Evolutionary conservation across 1,139 yeast genomes (phyloP).

Genomic region (Kurtzmaniella natalensis): DNA sequence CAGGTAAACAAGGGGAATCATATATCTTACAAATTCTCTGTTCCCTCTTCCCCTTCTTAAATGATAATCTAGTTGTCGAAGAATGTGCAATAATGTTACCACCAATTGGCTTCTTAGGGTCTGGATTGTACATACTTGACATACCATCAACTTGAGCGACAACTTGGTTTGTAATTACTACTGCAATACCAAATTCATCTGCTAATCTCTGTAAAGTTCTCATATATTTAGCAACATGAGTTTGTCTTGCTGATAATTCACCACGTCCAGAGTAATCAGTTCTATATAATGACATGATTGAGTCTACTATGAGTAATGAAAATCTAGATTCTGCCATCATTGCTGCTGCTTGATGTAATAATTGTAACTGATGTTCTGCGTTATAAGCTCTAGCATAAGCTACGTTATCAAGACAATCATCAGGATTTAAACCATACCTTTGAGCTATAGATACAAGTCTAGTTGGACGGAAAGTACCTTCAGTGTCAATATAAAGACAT

Average conservation of each 20-base stretch:
- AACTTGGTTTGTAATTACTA: constrained; percentile 96
- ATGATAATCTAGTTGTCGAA: constrained; percentile 85
- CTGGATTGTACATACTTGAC: constrained; percentile 79
- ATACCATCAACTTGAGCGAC: constrained; percentile 98
- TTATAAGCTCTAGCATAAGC: constrained; percentile 97
- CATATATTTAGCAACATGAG: constrained; percentile 91
- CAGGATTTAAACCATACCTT: constrained; percentile 89
- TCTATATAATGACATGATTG: constrained; percentile 93
- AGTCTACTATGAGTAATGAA: constrained; percentile 80
- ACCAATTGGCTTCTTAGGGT: constrained; percentile 99
- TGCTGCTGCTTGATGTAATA: constrained; percentile 84
- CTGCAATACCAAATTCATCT: constrained; percentile 97
- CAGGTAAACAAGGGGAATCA: constrained; percentile 95
- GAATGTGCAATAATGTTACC: constrained; percentile 98
- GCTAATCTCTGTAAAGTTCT: constrained; percentile 88
- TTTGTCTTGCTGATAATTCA: constrained; percentile 91
- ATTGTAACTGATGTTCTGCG: constrained; percentile 91
- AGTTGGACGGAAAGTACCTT: constrained; percentile 93
- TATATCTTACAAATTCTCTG: constrained; percentile 91
- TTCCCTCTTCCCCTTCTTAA: constrained; percentile 87
- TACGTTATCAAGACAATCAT: constrained; percentile 90
- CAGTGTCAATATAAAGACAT: constrained; percentile 93
- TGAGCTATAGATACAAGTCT: constrained; percentile 87
- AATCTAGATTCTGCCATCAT: constrained; percentile 96
- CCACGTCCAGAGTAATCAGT: constrained; percentile 97